Percentiles rank a stretch among this genome's conserved stretches.
phyloP scores from a whole-genome alignment of 2,329 filamentous ascomycete species.

The Ophiobolus disseminans region DNA sequence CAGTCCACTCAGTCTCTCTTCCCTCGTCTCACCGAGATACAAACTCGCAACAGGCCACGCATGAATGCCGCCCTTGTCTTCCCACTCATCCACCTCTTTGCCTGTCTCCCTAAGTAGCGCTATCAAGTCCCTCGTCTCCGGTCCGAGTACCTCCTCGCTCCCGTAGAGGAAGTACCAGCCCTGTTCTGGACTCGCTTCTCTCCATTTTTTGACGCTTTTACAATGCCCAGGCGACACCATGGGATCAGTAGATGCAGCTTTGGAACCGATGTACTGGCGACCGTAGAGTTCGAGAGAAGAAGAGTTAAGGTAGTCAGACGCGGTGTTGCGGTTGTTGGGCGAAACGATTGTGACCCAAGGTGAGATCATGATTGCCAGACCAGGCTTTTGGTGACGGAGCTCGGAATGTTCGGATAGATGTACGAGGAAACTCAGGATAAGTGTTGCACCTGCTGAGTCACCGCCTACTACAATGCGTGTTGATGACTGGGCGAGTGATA shows the following conservation, averaged over 20 bases:
- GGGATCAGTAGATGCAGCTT: slow-evolving; percentile 60
- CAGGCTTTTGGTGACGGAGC: slow-evolving; percentile 57
- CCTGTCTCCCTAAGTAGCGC: slow-evolving; percentile 61
- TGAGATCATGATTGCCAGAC: slow-evolving; percentile 75
- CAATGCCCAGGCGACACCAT: slow-evolving; percentile 75
- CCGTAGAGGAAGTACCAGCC: slow-evolving; percentile 78
- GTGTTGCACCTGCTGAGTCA: slow-evolving; percentile 79
- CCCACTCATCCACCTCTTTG: slow-evolving; percentile 63
- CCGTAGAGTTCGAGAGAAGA: slow-evolving; percentile 73
- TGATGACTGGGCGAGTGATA: slow-evolving; percentile 64
- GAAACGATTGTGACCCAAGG: slow-evolving; percentile 81
- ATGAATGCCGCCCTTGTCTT: slow-evolving; percentile 74
- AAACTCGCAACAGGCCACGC: slow-evolving; percentile 79
- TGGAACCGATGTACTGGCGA: slow-evolving; percentile 68
- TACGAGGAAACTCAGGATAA: slow-evolving; percentile 76
- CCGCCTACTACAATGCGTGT: slow-evolving; percentile 74
- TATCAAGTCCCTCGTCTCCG: slow-evolving; percentile 70
- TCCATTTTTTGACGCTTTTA: slow-evolving; percentile 71
- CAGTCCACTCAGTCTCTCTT: slow-evolving; percentile 57
- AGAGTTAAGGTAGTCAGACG: slow-evolving; percentile 77
- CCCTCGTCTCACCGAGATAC: slow-evolving; percentile 59
- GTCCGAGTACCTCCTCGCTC: slow-evolving; percentile 77
- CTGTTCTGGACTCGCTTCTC: slow-evolving; percentile 66
- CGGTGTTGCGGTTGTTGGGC: slow-evolving; percentile 69
- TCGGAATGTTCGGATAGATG: slow-evolving; percentile 63